A percentile compares a stretch with the other conserved stretches of the same genome.
phyloP scores from a whole-genome alignment of 208 protist species.

The Leishmania arabica region DNA sequence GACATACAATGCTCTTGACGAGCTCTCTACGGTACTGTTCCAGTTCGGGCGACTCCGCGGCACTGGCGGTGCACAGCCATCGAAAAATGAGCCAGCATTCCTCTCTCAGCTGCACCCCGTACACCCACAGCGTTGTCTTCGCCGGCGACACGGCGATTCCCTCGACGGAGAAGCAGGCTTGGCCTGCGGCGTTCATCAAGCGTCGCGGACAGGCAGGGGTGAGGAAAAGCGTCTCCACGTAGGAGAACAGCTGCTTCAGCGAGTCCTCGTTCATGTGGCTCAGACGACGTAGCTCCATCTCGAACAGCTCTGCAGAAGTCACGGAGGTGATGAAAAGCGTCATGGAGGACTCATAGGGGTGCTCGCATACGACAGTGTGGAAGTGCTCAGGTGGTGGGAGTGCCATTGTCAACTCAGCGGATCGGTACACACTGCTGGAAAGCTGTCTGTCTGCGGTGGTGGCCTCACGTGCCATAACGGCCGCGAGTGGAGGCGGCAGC shows the following conservation, averaged over 20 bases:
- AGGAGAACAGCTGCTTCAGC: conserved; percentile 28
- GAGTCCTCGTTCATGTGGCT: conserved; percentile 10
- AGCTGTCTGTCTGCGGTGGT: background rate
- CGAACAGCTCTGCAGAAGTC: conserved; percentile 30
- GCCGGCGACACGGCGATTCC: conserved; percentile 27
- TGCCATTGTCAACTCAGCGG: conserved; percentile 31
- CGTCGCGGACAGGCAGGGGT: conserved; percentile 15
- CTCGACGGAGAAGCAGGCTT: conserved; percentile 34
- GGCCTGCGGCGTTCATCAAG: conserved; percentile 25
- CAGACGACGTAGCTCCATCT: conserved; percentile 55
- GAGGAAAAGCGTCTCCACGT: conserved; percentile 38
- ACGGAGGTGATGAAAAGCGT: conserved; percentile 43
- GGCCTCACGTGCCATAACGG: conserved; percentile 3
- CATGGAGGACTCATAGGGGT: conserved; percentile 40
- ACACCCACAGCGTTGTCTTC: conserved; percentile 43
- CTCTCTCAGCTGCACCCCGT: conserved; percentile 28
- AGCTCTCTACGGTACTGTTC: conserved; percentile 46
- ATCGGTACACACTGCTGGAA: conserved; percentile 33
- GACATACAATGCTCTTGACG: conserved; percentile 22
- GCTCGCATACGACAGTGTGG: conserved; percentile 50
- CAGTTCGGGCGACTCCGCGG: conserved; percentile 35
- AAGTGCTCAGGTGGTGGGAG: conserved; percentile 47
- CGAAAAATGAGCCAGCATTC: conserved; percentile 52
- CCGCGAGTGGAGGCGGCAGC: background rate
- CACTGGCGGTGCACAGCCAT: conserved; percentile 37